A percentile compares a stretch with the other conserved stretches of the same genome.
These are phyloP conservation scores for Chalciporus piperatus DNA, from an alignment of 768 basidiomycete species.

Conservation along the genomic window DNA sequence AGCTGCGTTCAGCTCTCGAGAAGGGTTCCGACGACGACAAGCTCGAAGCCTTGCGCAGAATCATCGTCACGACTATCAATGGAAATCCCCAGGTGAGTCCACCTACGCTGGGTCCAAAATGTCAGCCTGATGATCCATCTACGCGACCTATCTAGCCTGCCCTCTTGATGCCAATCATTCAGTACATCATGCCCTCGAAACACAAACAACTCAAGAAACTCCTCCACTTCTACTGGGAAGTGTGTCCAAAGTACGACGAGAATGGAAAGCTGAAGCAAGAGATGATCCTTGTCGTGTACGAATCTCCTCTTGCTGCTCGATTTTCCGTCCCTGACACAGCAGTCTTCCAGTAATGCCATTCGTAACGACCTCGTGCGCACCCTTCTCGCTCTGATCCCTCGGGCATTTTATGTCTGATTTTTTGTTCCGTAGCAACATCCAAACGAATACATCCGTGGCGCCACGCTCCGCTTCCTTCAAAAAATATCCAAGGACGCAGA, in stretches of 20 bases:
- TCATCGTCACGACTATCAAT: conserved; percentile 91
- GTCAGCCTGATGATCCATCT: not conserved
- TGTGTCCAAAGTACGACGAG: conserved; percentile 97
- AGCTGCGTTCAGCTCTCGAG: conserved; percentile 80
- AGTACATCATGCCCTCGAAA: conserved; percentile 93
- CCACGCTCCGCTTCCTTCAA: conserved; percentile 94
- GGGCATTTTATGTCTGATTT: not conserved
- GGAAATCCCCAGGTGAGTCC: conserved; percentile 81
- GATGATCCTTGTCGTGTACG: conserved; percentile 98
- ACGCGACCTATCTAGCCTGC: conserved; percentile 53
- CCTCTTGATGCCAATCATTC: conserved; percentile 96
- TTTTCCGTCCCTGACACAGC: conserved; percentile 8
- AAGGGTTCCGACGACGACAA: conserved; percentile 98
- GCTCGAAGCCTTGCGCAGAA: conserved; percentile 91
- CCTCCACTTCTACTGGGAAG: conserved; percentile 94
- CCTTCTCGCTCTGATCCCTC: not conserved
- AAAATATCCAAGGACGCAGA: conserved; percentile 93
- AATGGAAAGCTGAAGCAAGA: conserved; percentile 98
- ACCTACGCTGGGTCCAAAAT: not conserved
- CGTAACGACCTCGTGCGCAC: conserved; percentile 88
- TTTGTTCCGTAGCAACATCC: conserved; percentile 84
- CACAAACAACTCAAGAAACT: conserved; percentile 98
- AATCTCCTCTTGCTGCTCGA: conserved; percentile 20
- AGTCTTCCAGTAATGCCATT: conserved; percentile 76
- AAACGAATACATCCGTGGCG: conserved; percentile 98